Evolutionary conservation across 495 filamentous ascomycete species (phyloP).

Genomic region (Penicillium cinerascens): DNA sequence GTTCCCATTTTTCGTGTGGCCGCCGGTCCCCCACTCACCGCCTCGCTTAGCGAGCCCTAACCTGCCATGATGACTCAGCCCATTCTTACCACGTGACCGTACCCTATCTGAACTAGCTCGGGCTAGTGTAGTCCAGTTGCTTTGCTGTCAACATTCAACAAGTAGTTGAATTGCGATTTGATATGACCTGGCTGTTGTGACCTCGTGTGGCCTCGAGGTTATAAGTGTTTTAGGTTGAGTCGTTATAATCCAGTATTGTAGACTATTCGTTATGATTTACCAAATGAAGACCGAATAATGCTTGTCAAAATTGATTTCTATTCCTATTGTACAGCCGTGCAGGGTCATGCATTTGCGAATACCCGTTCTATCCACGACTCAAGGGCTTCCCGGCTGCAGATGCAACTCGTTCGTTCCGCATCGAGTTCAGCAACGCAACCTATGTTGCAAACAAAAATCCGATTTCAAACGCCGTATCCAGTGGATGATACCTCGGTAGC

Average conservation of each 20-base stretch:
- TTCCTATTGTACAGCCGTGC: slow-evolving; percentile 24
- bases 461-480: slow-evolving; percentile 12
- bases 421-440: neutral
- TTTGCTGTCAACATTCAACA: no score
- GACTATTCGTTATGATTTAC: no score
- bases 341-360: slow-evolving; percentile 12
- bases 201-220: no score
- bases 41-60: slow-evolving; percentile 53
- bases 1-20: slow-evolving; percentile 46
- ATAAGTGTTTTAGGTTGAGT: no score
- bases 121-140: neutral
- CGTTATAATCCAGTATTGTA: no score
- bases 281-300: neutral
- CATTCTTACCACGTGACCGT: neutral
- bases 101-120: neutral
- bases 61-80: slow-evolving; percentile 19
- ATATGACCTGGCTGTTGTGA: no score
- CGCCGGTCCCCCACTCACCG: slow-evolving; percentile 35
- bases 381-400: neutral
- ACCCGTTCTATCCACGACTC: slow-evolving; percentile 3
- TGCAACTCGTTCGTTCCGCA: neutral
- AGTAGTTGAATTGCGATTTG: no score
- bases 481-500: neutral
- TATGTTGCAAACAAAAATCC: neutral
- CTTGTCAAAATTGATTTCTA: slow-evolving; percentile 2